Evolutionary conservation across 768 basidiomycete species (phyloP).

Genomic region (Hygrophoropsis aurantiaca): DNA sequence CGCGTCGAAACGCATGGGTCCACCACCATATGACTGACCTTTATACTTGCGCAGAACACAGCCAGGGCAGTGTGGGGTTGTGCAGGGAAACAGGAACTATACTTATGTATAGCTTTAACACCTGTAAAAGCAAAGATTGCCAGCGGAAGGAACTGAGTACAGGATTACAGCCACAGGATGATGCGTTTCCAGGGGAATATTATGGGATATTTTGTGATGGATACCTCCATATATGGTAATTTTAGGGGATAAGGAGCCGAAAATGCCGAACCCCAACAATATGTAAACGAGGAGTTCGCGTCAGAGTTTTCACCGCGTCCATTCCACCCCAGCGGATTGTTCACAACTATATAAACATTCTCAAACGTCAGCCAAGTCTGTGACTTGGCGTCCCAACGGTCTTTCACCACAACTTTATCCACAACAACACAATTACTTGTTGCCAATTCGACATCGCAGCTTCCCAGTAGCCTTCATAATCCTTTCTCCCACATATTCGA

Average conservation of each 20-base stretch:
- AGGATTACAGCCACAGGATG: background rate
- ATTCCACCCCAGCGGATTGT: conserved; percentile 25
- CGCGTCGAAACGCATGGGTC: no score
- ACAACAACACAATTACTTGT: no score
- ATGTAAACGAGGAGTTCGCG: conserved; percentile 5
- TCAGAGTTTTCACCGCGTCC: conserved; percentile 1
- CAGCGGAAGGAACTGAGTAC: background rate
- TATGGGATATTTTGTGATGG: background rate
- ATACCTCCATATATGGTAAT: background rate
- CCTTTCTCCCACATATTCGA: conserved; percentile 6
- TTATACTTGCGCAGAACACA: background rate
- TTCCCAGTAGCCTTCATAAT: conserved; percentile 15
- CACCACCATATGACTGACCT: no score
- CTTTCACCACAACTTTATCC: conserved; percentile 16
- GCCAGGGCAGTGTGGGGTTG: no score
- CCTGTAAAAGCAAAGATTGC: background rate
- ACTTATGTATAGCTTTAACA: background rate
- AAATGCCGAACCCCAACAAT: conserved; percentile 28
- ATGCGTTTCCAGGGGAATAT: background rate
- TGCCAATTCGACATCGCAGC: conserved; percentile 8
- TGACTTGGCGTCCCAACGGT: conserved; percentile 28
- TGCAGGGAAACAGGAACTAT: no score
- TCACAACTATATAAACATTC: conserved; percentile 21
- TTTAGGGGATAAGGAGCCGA: background rate
- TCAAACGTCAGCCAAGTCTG: conserved; percentile 28